Conservation (phyloP, 2,329 filamentous ascomycete species). For the Lachnellula arida region DNA sequence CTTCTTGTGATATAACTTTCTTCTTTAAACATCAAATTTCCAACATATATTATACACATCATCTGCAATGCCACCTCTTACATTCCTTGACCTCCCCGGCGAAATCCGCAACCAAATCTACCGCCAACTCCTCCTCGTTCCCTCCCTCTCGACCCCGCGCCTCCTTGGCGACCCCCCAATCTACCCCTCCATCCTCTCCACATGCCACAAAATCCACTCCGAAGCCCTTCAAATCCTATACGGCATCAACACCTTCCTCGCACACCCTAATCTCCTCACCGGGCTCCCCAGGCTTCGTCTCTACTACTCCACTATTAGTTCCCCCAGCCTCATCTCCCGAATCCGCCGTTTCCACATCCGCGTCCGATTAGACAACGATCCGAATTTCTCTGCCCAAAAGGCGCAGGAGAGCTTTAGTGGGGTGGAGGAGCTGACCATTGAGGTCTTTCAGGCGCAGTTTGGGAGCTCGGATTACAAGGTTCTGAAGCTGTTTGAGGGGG, state of each 20-base stretch:
- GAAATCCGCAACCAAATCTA: conserved; percentile 59
- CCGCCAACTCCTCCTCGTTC: conserved; percentile 26
- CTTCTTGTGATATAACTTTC: not conserved
- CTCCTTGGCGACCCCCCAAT: conserved; percentile 26
- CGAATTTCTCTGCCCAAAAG: conserved; percentile 37
- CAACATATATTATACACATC: not conserved
- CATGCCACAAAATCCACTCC: conserved; percentile 19
- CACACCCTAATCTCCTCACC: conserved; percentile 43
- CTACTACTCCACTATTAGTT: conserved; percentile 33
- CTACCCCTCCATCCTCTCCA: conserved; percentile 26
- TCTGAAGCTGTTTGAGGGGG: conserved; percentile 40
- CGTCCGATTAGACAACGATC: conserved; percentile 45
- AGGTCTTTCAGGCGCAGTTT: conserved; percentile 44
- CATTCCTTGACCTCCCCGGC: conserved; percentile 42
- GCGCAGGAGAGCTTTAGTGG: conserved; percentile 41
- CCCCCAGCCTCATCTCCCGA: conserved; percentile 27
- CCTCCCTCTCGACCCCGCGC: conserved; percentile 14
- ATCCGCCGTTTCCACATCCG: conserved; percentile 42
- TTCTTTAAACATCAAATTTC: not conserved
- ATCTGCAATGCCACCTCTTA: conserved; percentile 11
- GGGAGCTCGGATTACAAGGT: conserved; percentile 39
- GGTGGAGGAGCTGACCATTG: conserved; percentile 43
- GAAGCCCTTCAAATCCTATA: conserved; percentile 41
- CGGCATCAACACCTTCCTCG: conserved; percentile 44
- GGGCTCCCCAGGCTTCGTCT: conserved; percentile 39